Conservation (phyloP, 2,329 filamentous ascomycete species). For the Trichophaea hybrida region DNA sequence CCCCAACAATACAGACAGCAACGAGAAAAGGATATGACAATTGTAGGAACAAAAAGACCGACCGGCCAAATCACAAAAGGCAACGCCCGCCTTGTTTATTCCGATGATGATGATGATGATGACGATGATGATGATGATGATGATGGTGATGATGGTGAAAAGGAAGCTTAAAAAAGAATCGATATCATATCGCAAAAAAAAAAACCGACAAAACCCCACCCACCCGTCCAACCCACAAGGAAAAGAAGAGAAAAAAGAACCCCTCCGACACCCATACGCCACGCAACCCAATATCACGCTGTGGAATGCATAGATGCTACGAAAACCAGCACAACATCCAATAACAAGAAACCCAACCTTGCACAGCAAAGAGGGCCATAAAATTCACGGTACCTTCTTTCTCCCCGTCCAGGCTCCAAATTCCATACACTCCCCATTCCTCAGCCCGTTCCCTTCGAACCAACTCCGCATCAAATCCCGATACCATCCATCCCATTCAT, state of each 20-base stretch:
- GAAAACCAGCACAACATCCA: not conserved
- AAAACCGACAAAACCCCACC: not conserved
- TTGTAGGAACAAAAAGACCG: too few species aligned
- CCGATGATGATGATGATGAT: too few species aligned
- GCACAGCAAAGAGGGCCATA: too few species aligned
- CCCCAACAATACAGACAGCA: too few species aligned
- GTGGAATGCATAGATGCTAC: not conserved
- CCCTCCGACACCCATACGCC: not conserved
- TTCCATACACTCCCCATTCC: constrained; percentile 71
- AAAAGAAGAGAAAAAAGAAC: not conserved
- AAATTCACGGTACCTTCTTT: constrained; percentile 31
- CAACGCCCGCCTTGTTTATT: too few species aligned
- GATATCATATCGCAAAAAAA: not conserved
- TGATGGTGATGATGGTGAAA: too few species aligned
- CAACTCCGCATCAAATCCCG: constrained; percentile 75
- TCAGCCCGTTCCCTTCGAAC: constrained; percentile 61
- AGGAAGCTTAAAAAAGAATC: too few species aligned
- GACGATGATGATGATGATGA: too few species aligned
- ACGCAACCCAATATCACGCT: not conserved
- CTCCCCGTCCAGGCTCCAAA: constrained; percentile 50
- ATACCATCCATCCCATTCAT: constrained; percentile 87
- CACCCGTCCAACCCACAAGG: not conserved
- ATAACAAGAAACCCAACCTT: not conserved
- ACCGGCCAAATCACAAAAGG: too few species aligned
- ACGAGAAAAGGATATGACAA: too few species aligned